Base-by-base conservation (phyloP, 805 yeast genomes). In the Vanderwaltozyma polyspora region DNA sequence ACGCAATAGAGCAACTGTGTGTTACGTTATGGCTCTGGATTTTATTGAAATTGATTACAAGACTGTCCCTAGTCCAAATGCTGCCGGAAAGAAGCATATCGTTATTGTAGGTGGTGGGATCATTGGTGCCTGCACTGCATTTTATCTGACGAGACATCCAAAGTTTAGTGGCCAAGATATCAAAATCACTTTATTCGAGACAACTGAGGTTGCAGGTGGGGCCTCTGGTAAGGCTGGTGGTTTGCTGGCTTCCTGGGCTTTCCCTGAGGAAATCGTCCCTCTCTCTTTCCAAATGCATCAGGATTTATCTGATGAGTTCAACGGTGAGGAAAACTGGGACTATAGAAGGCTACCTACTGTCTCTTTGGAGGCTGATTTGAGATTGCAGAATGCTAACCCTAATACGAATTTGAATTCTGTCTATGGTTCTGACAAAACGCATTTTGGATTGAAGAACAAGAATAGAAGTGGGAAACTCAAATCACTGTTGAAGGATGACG, bases 171-270 rank as follows among this genome's bases (percentile, higher is more conserved):
- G 82, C 0, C 63, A 66, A 22, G 77, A 73, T 37, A 76, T 83
- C 52, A 86, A 83, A 49, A 82, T 89, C 43, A 82, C 95, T 6
- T 71, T 89, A 14, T 54, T 91, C 11, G 98, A 89, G 57, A 76
- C 89, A 34, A 84, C 83, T 42, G 67, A 94, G 48, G 94, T 93
- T 5, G 98, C 97, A 0, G 94, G 95, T 34, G 97, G 95, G 31
- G 97, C 98, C 14, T 74, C 85, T 28, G 98, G 98, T 36, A 91
- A 89, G 50, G 97, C 98, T 6, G 98, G 97, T 29, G 98, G 98
- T 0, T 66, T 89, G 32, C 61, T 89, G 33, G 96, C 97, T 1
- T 69, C 82, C 16, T 87, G 96, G 94, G 97, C 97, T 0, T 91
- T 91, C 58, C 98, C 98, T 1, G 86, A 80, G 47, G 95, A 84